Conservation (phyloP, 1,284 basidiomycete genomes). For the Marasmius sp. region DNA sequence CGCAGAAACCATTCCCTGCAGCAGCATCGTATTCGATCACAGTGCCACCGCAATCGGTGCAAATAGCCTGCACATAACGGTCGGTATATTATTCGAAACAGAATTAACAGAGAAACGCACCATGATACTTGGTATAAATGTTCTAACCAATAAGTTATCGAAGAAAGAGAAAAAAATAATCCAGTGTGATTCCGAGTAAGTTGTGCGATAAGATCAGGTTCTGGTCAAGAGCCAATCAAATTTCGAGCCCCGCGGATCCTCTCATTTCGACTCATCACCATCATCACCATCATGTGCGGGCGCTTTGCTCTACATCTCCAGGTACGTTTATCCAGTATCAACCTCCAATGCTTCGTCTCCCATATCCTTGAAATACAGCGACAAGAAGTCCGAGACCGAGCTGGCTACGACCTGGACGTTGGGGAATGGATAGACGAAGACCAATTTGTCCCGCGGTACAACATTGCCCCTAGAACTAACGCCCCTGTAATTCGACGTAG, state of each 20-base stretch:
- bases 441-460: slow-evolving; percentile 60
- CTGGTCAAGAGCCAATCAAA: background rate
- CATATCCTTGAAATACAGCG: slow-evolving; percentile 20
- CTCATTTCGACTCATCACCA: background rate
- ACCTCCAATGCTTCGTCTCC: background rate
- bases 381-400: slow-evolving; percentile 39
- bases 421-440: slow-evolving; percentile 63
- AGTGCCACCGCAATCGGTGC: slow-evolving; percentile 67
- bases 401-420: slow-evolving; percentile 43
- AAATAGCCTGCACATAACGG: slow-evolving; percentile 10
- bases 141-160: background rate
- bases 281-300: background rate
- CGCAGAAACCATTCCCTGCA: slow-evolving; percentile 82
- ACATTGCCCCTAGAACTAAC: slow-evolving; percentile 71
- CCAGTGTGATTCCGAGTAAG: background rate
- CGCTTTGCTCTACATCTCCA: slow-evolving; percentile 1
- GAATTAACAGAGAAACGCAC: background rate
- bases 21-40: slow-evolving; percentile 82
- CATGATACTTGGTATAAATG: background rate
- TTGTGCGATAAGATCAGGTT: background rate
- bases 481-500: slow-evolving; percentile 63
- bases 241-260: background rate
- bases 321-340: background rate
- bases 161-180: background rate
- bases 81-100: background rate